These are phyloP conservation scores for Emergomyces africanus DNA, from an alignment of 2,329 filamentous ascomycete genomes.

Conservation along the genomic window DNA sequence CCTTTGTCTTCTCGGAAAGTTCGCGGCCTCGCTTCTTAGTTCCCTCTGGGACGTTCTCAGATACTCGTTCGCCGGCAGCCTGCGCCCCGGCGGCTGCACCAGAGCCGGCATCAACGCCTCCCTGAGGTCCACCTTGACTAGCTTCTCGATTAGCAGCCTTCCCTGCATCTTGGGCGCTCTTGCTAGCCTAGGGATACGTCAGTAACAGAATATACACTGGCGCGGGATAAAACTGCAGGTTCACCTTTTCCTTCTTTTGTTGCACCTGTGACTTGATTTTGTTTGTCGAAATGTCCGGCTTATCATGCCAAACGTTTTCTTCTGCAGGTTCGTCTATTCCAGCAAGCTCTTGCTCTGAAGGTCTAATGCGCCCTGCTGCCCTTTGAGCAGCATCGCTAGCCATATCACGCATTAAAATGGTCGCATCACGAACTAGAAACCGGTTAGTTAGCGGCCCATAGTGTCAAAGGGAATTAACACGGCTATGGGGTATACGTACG, in stretches of 20 bases:
- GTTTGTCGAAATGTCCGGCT: constrained; percentile 60
- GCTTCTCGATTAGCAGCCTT: constrained; percentile 42
- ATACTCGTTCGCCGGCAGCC: constrained; percentile 40
- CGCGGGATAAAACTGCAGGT: constrained; percentile 14
- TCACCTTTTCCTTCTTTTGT: constrained; percentile 40
- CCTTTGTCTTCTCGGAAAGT: constrained; percentile 38
- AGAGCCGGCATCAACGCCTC: background rate
- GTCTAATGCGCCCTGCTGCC: constrained; percentile 61
- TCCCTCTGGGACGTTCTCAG: constrained; percentile 54
- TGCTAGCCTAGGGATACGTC: constrained; percentile 13
- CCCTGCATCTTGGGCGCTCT: constrained; percentile 45
- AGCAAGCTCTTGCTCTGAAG: constrained; percentile 59
- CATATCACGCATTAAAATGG: constrained; percentile 73
- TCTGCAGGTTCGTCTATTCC: constrained; percentile 75
- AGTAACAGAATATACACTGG: background rate
- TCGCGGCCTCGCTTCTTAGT: constrained; percentile 28
- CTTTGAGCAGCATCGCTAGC: constrained; percentile 78
- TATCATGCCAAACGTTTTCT: constrained; percentile 90
- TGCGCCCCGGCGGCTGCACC: constrained; percentile 23
- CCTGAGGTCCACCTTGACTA: background rate
- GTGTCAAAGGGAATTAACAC: background rate
- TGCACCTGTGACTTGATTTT: constrained; percentile 50
- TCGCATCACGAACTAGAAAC: constrained; percentile 58
- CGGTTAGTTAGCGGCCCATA: constrained; percentile 10
- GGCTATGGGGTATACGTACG: constrained; percentile 40